These are phyloP conservation scores for Flaveria ramosissima DNA, from an alignment of 129 eudicot species.

Conservation along the genomic window DNA sequence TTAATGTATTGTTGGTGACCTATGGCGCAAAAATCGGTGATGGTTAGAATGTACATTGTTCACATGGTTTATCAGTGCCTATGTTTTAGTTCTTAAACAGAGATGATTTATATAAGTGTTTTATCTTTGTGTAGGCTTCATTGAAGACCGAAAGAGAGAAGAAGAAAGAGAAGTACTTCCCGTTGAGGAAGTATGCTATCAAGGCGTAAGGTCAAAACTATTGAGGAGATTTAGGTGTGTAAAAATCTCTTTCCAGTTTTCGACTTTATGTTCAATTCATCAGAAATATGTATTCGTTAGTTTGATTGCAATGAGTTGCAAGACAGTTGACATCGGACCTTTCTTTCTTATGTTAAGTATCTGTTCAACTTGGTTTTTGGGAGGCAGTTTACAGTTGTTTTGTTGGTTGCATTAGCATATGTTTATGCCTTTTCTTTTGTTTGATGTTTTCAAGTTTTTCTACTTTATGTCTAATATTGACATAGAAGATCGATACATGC, in stretches of 20 bases:
- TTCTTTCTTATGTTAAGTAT: background rate
- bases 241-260: constrained; percentile 36
- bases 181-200: constrained; percentile 66
- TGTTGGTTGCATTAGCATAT: constrained; percentile 12
- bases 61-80: background rate
- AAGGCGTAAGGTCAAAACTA: constrained; percentile 43
- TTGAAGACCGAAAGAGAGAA: constrained; percentile 69
- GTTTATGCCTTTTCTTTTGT: background rate
- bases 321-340: constrained; percentile 10
- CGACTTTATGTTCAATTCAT: constrained; percentile 19
- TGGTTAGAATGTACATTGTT: background rate
- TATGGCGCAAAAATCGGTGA: background rate
- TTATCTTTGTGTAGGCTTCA: constrained; percentile 41
- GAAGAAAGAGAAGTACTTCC: constrained; percentile 74
- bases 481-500: too few relatives aligned
- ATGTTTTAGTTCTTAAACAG: background rate
- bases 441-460: background rate
- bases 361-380: constrained; percentile 12
- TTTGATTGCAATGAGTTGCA: constrained; percentile 22
- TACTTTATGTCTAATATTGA: too few relatives aligned
- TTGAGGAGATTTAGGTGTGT: constrained; percentile 25
- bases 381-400: background rate
- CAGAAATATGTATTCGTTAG: constrained; percentile 25
- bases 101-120: background rate
- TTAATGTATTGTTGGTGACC: background rate